A percentile compares a stretch with the other conserved stretches of the same genome.
Evolutionary conservation across 306 rosid genomes (phyloP).

Genomic region (Rosa persica): DNA sequence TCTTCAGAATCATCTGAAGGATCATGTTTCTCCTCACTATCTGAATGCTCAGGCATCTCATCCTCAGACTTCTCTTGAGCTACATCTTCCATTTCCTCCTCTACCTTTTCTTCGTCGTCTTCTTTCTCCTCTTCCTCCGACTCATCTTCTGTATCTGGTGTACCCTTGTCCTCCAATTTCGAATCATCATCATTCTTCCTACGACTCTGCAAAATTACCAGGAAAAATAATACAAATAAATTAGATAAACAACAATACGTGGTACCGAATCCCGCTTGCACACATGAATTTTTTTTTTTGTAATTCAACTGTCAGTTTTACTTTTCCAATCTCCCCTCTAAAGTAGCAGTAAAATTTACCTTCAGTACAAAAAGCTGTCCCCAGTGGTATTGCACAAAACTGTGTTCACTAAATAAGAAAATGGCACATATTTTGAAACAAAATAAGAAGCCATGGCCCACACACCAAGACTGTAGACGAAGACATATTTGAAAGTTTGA

Average conservation of each 20-base stretch:
- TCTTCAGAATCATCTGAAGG: constrained; percentile 65
- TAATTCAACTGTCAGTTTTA: background rate
- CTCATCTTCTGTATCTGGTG: constrained; percentile 72
- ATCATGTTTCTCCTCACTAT: constrained; percentile 64
- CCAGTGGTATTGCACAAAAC: background rate
- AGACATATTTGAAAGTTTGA: background rate
- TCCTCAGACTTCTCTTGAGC: constrained; percentile 73
- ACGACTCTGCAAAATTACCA: constrained; percentile 49
- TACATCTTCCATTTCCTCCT: constrained; percentile 70
- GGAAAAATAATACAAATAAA: constrained; percentile 1
- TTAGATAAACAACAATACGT: background rate
- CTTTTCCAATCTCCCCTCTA: background rate
- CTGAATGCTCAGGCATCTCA: constrained; percentile 58
- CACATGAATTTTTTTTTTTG: background rate
- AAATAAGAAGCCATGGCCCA: background rate
- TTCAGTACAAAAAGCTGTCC: background rate
- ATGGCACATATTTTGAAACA: background rate
- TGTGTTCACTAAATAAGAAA: background rate
- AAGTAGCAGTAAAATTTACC: background rate
- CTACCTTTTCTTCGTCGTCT: constrained; percentile 51
- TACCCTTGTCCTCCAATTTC: constrained; percentile 42
- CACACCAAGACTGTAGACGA: background rate
- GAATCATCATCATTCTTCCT: constrained; percentile 60
- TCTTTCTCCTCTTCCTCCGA: constrained; percentile 54
- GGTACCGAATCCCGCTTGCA: background rate